Conservation (phyloP, 257 asterid species). For the Striga asiatica region DNA sequence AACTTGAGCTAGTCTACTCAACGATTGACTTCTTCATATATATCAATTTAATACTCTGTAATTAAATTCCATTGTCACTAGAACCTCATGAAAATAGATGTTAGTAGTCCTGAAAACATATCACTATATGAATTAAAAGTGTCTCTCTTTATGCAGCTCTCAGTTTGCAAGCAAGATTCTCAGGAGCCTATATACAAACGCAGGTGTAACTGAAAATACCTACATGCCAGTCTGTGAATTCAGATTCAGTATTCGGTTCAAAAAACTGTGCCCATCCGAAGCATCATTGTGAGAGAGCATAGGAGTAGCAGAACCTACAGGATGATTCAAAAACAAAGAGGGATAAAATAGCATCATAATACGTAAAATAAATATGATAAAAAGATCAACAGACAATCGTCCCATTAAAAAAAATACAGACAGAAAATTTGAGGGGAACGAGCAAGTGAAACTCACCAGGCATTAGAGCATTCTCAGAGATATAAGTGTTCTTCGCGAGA, state of each 20-base stretch:
- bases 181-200: neutral
- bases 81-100: too few relatives aligned
- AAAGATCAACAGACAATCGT: neutral
- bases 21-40: too few relatives aligned
- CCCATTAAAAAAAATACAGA: neutral
- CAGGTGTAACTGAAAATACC: conserved; percentile 25
- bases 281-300: conserved; percentile 78
- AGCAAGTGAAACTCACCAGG: conserved; percentile 48
- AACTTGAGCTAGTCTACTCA: too few relatives aligned
- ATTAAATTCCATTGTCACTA: too few relatives aligned
- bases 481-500: conserved; percentile 84
- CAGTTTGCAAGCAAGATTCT: conserved; percentile 1
- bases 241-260: conserved; percentile 43
- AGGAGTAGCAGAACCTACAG: conserved; percentile 82
- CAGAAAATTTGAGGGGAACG: too few relatives aligned
- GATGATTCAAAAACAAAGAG: conserved; percentile 13
- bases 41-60: too few relatives aligned
- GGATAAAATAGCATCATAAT: neutral
- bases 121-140: too few relatives aligned
- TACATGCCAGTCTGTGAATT: conserved; percentile 57
- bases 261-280: conserved; percentile 51
- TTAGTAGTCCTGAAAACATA: too few relatives aligned
- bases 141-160: neutral
- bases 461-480: conserved; percentile 93
- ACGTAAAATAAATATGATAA: conserved; percentile 3